These are phyloP conservation scores for Kwoniella sp. DNA, from an alignment of 768 basidiomycete genomes.

Conservation along the genomic window DNA sequence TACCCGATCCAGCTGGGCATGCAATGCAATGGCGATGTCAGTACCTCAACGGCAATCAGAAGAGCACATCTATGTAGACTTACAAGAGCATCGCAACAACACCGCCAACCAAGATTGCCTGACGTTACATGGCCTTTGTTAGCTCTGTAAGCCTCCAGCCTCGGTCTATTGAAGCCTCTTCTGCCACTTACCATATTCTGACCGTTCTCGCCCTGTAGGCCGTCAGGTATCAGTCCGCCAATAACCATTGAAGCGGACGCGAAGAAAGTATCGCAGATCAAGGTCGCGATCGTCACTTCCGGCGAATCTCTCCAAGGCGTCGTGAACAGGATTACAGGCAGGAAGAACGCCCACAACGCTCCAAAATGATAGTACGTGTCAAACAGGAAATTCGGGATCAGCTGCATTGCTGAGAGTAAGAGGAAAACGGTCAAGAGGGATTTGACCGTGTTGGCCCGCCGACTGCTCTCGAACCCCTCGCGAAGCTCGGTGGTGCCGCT, in stretches of 20 bases:
- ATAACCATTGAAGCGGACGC: conserved; percentile 27
- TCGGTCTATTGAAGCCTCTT: neutral
- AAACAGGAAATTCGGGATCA: conserved; percentile 42
- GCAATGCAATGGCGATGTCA: neutral
- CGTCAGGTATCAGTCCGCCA: conserved; percentile 27
- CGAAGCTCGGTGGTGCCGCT: conserved; percentile 33
- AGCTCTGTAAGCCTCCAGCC: neutral
- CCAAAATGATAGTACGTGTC: conserved; percentile 45
- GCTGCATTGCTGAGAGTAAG: conserved; percentile 30
- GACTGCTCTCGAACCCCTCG: conserved; percentile 22
- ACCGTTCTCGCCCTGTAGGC: conserved; percentile 17
- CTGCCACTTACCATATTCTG: conserved; percentile 33
- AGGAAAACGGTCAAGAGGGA: conserved; percentile 33
- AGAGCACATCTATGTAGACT: conserved; percentile 1
- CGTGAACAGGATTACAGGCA: conserved; percentile 43
- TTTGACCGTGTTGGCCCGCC: conserved; percentile 33
- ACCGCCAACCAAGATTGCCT: conserved; percentile 23
- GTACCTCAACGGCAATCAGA: neutral
- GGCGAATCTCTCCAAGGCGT: conserved; percentile 27
- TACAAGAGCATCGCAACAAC: conserved; percentile 28
- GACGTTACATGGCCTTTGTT: neutral
- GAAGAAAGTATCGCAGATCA: conserved; percentile 41
- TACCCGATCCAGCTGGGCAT: conserved; percentile 43
- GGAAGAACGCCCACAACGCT: conserved; percentile 45
- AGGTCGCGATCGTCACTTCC: conserved; percentile 35